These are phyloP conservation scores for Kazachstania africana DNA, from an alignment of 805 yeast species.

Conservation along the genomic window DNA sequence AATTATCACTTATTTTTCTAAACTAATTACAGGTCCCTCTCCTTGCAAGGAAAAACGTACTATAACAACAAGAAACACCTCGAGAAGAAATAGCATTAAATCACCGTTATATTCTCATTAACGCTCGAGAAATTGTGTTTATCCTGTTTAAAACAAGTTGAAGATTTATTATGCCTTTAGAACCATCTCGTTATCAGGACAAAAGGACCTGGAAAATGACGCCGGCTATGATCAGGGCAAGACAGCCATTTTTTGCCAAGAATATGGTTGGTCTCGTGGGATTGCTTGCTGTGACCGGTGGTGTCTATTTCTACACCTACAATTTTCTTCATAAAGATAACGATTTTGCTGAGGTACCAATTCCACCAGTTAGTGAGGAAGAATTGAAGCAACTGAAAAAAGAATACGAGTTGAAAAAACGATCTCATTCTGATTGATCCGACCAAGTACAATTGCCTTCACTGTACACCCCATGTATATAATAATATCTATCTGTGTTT, in stretches of 20 bases:
- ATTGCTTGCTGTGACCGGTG: slow-evolving; percentile 52
- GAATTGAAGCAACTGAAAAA: slow-evolving; percentile 61
- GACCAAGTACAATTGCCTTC: too few relatives aligned
- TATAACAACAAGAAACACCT: too few relatives aligned
- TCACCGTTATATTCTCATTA: too few relatives aligned
- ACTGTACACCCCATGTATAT: too few relatives aligned
- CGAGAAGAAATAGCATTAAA: too few relatives aligned
- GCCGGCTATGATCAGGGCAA: slow-evolving; percentile 84
- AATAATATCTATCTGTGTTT: too few relatives aligned
- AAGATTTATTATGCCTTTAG: slow-evolving; percentile 17
- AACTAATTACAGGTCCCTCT: too few relatives aligned
- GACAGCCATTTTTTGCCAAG: slow-evolving; percentile 73
- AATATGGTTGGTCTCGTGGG: slow-evolving; percentile 54
- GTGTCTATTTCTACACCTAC: slow-evolving; percentile 58
- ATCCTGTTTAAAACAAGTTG: too few relatives aligned
- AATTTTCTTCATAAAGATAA: slow-evolving; percentile 52
- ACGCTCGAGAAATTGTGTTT: too few relatives aligned
- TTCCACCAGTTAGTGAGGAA: slow-evolving; percentile 79
- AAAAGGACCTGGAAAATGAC: slow-evolving; percentile 75
- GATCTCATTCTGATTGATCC: too few relatives aligned
- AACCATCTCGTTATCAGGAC: slow-evolving; percentile 42
- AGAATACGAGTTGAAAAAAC: slow-evolving; percentile 45
- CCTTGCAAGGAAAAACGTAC: too few relatives aligned
- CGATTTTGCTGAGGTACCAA: slow-evolving; percentile 83
- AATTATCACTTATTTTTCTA: too few relatives aligned